Evolutionary conservation across 2,329 filamentous ascomycete genomes (phyloP), one percentile per base, ranked within the genome.

Genomic region (Hypoxylon sp.): DNA sequence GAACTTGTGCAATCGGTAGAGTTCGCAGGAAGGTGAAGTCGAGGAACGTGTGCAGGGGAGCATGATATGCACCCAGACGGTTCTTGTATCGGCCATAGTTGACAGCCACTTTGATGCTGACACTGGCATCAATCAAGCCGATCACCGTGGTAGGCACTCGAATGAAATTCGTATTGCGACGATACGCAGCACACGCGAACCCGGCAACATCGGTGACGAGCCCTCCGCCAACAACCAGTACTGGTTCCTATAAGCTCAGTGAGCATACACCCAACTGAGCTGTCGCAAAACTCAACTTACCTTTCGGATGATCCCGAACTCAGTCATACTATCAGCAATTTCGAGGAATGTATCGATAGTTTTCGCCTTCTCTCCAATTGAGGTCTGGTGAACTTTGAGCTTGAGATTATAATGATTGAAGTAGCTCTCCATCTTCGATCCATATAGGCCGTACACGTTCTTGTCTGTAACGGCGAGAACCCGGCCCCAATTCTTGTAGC

Each of bases 81-180:
- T 93, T 93, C 84, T 93, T 93, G 83, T 92, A 91, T 77, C 89
- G 88, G 76, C 89, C 90, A 74, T 92, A 92, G 82, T 93, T 93
- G 74, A 93, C 90, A 11, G 89, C 91, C n/a, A 93, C 91, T 77
- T 93, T 92, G 83, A 93, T 93, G 37, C 88, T 91, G 55, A 93
- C 91, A 17, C 89, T 91, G 2, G 91, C 91, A 75, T 93, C 91
- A 67, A 93, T 93, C 52, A 93, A 83, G 8, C 91, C 91, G 75
- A 93, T 92, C 69, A 93, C 88, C 0, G 91, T 93, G 0, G 91
- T 93, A 1, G 91, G 91, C 7, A 93, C 86, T 52, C 91, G 89
- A 75, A 93, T 92, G 81, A 86, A 93, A 80, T 92, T 92, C 47
- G 91, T 92, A 80, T 88, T 92, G 73, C 91, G 84, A 68, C 90